Evolutionary conservation across 805 yeast species (phyloP).

Genomic region (Kuraishia borneana): DNA sequence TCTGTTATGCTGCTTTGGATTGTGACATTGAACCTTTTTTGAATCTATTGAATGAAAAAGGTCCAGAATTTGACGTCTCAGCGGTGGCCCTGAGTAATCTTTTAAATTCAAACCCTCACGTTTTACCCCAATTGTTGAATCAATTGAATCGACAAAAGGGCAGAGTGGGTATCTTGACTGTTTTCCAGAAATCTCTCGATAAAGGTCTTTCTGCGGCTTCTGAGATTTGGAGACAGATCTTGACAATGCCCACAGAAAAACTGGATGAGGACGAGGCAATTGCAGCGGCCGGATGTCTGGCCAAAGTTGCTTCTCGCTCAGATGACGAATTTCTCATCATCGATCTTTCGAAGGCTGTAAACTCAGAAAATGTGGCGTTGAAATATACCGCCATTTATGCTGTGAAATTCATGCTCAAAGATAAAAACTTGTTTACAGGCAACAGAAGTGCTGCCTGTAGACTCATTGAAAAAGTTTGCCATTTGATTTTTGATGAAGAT

Average conservation of each 20-base stretch:
- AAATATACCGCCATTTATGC: conserved; percentile 16
- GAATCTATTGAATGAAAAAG: conserved; percentile 18
- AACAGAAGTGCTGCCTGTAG: conserved; percentile 5
- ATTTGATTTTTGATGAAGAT: conserved; percentile 18
- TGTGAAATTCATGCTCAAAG: conserved; percentile 14
- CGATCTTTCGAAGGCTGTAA: conserved; percentile 4
- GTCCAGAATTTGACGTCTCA: conserved; percentile 30
- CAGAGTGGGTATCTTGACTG: conserved; percentile 2
- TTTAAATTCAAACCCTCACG: conserved; percentile 24
- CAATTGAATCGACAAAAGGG: conserved; percentile 6
- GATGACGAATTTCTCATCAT: conserved; percentile 4
- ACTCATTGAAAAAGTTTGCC: conserved; percentile 13
- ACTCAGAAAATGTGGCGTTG: conserved; percentile 3
- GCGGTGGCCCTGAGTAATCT: conserved; percentile 44
- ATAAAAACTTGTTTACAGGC: conserved; percentile 4
- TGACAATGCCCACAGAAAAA: conserved; percentile 4
- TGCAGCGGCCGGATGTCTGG: conserved; percentile 7
- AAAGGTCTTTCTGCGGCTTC: conserved; percentile 3
- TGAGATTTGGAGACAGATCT: conserved; percentile 4
- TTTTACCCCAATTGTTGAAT: conserved; percentile 24
- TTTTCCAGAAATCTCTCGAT: background rate
- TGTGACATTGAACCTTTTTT: conserved; percentile 19
- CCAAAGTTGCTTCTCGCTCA: conserved; percentile 8
- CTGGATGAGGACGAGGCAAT: conserved; percentile 5
- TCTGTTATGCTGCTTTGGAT: background rate